Base-by-base conservation (phyloP, 306 rosid genomes). In the Pachyrhizus erosus region DNA sequence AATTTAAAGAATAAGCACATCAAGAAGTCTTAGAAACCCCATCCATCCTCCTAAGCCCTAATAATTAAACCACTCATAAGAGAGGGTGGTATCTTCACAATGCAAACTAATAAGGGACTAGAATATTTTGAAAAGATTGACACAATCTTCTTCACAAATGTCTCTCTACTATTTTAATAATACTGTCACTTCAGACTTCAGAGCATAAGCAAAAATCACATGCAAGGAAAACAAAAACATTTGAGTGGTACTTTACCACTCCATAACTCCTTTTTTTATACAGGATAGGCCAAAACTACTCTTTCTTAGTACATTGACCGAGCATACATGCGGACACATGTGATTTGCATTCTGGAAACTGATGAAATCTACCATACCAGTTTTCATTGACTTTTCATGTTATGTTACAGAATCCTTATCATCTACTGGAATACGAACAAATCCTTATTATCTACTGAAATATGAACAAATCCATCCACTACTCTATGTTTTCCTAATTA, bases 161-260 rank as follows among this genome's bases (percentile, higher is more conserved):
- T 62, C 77, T 33, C 55, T 55, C 26, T 23, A 43, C 40, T 23
- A 48, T 73, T 21, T 71, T 69, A 18, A 15, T 37, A 52, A 74
- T 70, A 78, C 37, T 8, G 17, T 64, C 27, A 71, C 26, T 78
- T 45, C 18, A 57, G 20, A 46, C 52, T 54, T 57, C 23, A 65
- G 54, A 76, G 84, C 62, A 80, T 74, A 73, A n/a, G 49, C 33
- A 24, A 72, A 69, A 77, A 51, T 26, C 49, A 80, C 55, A 80
- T 42, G 78, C 37, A 57, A 27, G 29, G 23, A 33, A 66, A 51
- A 43, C 40, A 20, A 82, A 39, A 82, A 52, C 23, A 73, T 18
- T 58, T 39, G 74, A 68, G 26, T 26, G 67, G 24, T 42, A 76
- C 29, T 18, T 33, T 5, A 46, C 78, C 12, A 73, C 58, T 52